Conservation (phyloP, 495 filamentous ascomycete species). For the Parathielavia appendiculata region DNA sequence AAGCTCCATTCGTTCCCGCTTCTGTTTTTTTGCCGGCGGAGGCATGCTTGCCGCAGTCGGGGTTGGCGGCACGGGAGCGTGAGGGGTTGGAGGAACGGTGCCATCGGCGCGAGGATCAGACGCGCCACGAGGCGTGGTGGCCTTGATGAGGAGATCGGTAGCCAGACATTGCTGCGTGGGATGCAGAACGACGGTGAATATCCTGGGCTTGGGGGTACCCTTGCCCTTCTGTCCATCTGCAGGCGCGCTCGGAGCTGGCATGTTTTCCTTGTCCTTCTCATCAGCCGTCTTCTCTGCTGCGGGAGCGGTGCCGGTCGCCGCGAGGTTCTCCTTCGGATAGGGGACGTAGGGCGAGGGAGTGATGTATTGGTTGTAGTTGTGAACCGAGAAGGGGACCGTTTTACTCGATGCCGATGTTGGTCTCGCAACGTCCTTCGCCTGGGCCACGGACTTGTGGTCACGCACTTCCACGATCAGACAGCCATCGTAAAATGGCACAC, state of each 20-base stretch:
- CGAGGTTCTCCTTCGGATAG: conserved; percentile 59
- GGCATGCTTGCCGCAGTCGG: conserved; percentile 47
- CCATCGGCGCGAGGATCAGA: conserved; percentile 46
- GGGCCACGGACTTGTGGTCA: conserved; percentile 68
- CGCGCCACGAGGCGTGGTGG: conserved; percentile 56
- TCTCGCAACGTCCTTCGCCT: conserved; percentile 53
- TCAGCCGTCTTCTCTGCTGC: conserved; percentile 30
- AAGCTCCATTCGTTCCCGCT: conserved; percentile 62
- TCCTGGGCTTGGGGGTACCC: conserved; percentile 50
- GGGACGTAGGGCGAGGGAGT: conserved; percentile 84
- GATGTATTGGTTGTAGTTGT: conserved; percentile 81
- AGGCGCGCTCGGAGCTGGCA: conserved; percentile 45
- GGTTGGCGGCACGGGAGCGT: conserved; percentile 58
- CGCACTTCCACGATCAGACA: conserved; percentile 91
- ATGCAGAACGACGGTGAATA: conserved; percentile 76
- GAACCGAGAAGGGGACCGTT: conserved; percentile 68
- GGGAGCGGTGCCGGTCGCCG: conserved; percentile 25
- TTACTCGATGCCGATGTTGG: conserved; percentile 55
- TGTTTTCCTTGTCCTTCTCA: conserved; percentile 44
- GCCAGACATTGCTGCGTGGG: conserved; percentile 72
- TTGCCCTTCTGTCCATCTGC: conserved; percentile 48
- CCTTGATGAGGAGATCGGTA: conserved; percentile 68
- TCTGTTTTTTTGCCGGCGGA: conserved; percentile 64
- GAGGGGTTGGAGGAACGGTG: conserved; percentile 59
- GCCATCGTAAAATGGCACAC: conserved; percentile 87